Base-by-base conservation (phyloP, 352 stramenopile species). In the Globisporangium viniferum region DNA sequence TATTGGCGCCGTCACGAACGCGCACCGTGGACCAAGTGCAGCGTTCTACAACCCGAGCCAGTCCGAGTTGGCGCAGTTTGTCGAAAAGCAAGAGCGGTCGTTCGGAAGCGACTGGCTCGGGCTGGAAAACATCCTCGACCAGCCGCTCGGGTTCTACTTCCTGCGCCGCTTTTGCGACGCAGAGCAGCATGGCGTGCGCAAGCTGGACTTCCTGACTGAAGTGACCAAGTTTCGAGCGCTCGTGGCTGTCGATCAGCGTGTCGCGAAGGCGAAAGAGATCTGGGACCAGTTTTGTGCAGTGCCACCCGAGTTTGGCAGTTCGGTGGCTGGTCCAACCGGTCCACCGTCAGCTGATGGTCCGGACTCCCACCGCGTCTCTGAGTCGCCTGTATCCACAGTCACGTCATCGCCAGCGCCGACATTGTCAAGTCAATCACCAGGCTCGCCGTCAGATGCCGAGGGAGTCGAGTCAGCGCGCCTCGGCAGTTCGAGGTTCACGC, bases 81-180 rank as follows among this genome's bases (percentile, higher is more conserved):
- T 86, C 22, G 79, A 90, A 9, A 74, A 73, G 0, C 83, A 92
- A 49, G 79, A 90, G 66, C 79, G 80, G 24, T 65, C 77, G 29
- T 58, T 82, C 0, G 83, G 80, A 27, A 66, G n/a, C 31, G 77
- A 88, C 35, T 92, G 83, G 84, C 81, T 92, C 33, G 70, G 59
- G 0, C 73, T 94, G 15, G 86, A 94, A 64, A 89, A 83, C 62
- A 70, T 93, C 60, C 70, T 94, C n/a, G 75, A 90, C 31, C 82
- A 90, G 66, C 83, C 86, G n/a, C 67, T 94, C 10, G 86, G 86
- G 2, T 92, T 92, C 53, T 94, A 94, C 69, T 90, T 94, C 53
- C 84, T 94, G 59, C 77, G 82, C 1, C 80, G 84, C 2, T 91
- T 90, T 71, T 93, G 86, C 64, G 81, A 91, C 48, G 72, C 78